Base-by-base conservation (phyloP, 768 basidiomycete genomes). In the Paxillus ammoniavirescens region DNA sequence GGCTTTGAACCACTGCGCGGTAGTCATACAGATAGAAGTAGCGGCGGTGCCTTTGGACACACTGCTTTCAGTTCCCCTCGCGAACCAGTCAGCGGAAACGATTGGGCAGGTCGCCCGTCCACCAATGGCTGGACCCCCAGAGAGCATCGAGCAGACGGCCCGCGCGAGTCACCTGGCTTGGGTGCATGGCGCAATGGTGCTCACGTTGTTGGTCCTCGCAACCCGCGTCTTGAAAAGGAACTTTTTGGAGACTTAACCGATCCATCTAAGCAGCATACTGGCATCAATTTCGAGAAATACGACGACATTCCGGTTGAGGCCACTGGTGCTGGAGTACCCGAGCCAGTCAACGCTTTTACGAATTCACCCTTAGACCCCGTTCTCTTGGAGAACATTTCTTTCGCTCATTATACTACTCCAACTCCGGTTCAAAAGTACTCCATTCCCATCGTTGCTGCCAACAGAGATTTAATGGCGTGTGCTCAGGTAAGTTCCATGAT, bases 381-480 rank as follows among this genome's bases (percentile, higher is more conserved):
- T 70, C 84, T 99, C 37, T 78, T 98, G 60, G 94, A 97, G 73
- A 99, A 99, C 75, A 99, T 99, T 61, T 77, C 79, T 31, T 89
- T 79, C 72, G 92, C 97, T 70, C 91, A 83, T 77, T 99, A 98
- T 80, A 83, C 86, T 54, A 93, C 86, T 40, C 97, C 97, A 9
- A 99, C 97, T 47, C 97, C 97, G 21, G 97, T 99, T 62, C 97
- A 99, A 85, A 98, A 98, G 81, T 96, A 98, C 73, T 98, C 97
- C 61, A 89, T 99, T 66, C 97, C 97, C 70, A 98, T 98, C 69
- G 95, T 99, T 63, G 89, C 93, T 54, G 83, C 76, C 61, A 86
- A 87, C 64, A 81, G 90, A 72, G 91, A 93, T 74, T 78, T 93
- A 74, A 95, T 96, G 93, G 93, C 93, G 59, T 95, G 93, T 71